Conservation (phyloP, 2,329 filamentous ascomycete species). For the Ceratocystis eucalypticola region DNA sequence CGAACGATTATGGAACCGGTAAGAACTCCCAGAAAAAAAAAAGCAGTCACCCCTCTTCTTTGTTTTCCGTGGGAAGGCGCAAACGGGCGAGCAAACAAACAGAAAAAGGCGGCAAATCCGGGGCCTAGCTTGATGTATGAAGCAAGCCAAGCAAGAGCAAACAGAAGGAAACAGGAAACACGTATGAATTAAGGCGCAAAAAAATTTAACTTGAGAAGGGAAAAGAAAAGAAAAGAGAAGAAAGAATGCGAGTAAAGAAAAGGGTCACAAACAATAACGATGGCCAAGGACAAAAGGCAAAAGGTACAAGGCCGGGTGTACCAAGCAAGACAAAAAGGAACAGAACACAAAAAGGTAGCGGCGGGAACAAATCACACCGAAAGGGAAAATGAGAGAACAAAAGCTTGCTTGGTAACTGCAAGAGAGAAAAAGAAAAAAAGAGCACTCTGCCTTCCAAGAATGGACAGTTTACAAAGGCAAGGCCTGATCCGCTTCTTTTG, state of each 20-base stretch:
- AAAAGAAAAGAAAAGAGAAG: neutral
- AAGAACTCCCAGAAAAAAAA: neutral
- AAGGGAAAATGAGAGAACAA: neutral
- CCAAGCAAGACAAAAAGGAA: neutral
- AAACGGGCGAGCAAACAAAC: neutral
- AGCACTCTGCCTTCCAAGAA: neutral
- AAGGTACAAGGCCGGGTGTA: neutral
- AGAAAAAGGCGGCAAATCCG: neutral
- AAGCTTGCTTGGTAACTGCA: neutral
- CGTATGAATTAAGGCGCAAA: neutral
- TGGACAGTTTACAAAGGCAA: neutral
- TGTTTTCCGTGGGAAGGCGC: neutral
- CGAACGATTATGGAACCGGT: neutral
- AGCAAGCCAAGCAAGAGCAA: neutral
- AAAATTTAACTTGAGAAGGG: neutral
- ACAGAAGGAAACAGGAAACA: neutral
- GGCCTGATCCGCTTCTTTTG: neutral
- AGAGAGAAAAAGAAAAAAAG: neutral
- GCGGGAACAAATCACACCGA: neutral
- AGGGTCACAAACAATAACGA: neutral
- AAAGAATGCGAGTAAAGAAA: neutral
- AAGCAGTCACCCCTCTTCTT: slow-evolving; percentile 1
- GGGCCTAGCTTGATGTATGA: neutral
- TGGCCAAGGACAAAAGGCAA: neutral
- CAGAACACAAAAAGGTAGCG: neutral